A percentile compares a stretch with the other conserved stretches of the same genome.
Evolutionary conservation across 2,329 filamentous ascomycete species (phyloP).

Genomic region (Venturia oleaginea): DNA sequence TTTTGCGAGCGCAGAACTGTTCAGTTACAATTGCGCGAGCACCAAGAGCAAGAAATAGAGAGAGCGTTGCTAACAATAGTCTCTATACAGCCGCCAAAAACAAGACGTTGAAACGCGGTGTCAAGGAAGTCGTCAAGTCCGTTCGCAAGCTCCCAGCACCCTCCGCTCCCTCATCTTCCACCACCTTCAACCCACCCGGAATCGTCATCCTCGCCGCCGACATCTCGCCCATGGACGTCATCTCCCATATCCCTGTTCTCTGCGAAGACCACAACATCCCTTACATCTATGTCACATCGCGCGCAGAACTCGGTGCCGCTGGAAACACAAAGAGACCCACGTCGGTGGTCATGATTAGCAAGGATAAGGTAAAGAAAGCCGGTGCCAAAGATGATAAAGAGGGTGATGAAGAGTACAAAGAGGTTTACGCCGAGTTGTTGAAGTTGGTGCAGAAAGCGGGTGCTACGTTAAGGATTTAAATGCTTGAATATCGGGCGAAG

Average conservation of each 20-base stretch:
- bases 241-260: slow-evolving; percentile 92
- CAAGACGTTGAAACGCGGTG: slow-evolving; percentile 92
- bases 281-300: slow-evolving; percentile 88
- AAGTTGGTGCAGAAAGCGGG: slow-evolving; percentile 52
- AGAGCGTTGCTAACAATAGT: slow-evolving; percentile 13
- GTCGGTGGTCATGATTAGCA: slow-evolving; percentile 79
- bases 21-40: not conserved
- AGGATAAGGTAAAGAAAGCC: slow-evolving; percentile 43
- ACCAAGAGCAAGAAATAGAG: not conserved
- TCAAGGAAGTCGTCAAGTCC: slow-evolving; percentile 98
- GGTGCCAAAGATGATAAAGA: slow-evolving; percentile 37
- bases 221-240: slow-evolving; percentile 97
- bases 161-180: slow-evolving; percentile 51
- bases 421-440: slow-evolving; percentile 47
- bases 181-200: slow-evolving; percentile 48
- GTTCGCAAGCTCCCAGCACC: slow-evolving; percentile 75
- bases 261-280: slow-evolving; percentile 98
- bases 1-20: not conserved
- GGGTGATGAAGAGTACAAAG: slow-evolving; percentile 39
- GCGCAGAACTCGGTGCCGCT: slow-evolving; percentile 87
- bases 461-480: slow-evolving; percentile 45
- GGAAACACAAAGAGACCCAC: slow-evolving; percentile 94
- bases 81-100: slow-evolving; percentile 69
- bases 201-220: slow-evolving; percentile 92
- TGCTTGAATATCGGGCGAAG: not conserved